Evolutionary conservation across 73 alveolate species (phyloP).

Genomic region (Chromera velia): DNA sequence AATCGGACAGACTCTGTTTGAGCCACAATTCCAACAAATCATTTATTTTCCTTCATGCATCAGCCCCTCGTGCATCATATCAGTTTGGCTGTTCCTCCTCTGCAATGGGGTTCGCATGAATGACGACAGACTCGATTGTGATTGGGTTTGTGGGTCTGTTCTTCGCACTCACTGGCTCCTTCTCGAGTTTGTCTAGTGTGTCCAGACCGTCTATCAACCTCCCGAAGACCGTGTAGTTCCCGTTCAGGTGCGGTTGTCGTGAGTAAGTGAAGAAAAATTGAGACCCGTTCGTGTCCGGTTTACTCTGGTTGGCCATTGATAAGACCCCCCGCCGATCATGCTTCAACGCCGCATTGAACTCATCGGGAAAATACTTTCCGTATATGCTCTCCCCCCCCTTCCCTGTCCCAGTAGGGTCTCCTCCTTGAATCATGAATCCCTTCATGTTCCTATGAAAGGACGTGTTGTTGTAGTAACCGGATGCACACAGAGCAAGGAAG

Average conservation of each 20-base stretch:
- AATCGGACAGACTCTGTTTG: no score
- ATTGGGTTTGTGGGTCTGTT: constrained; percentile 23
- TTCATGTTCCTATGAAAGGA: constrained; percentile 48
- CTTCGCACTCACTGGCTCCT: constrained; percentile 48
- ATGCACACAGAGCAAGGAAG: constrained; percentile 37
- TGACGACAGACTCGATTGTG: constrained; percentile 5
- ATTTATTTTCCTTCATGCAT: background rate
- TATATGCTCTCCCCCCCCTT: constrained; percentile 49
- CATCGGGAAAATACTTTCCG: constrained; percentile 29
- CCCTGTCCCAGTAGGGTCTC: constrained; percentile 50
- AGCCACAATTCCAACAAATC: background rate
- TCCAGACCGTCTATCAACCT: constrained; percentile 46
- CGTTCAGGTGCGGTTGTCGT: constrained; percentile 30
- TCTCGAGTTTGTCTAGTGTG: constrained; percentile 28
- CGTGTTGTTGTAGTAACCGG: constrained; percentile 19
- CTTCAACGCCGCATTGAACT: constrained; percentile 17
- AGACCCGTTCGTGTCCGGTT: constrained; percentile 12
- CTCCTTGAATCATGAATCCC: constrained; percentile 45
- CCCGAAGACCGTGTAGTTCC: constrained; percentile 47
- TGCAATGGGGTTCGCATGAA: constrained; percentile 52
- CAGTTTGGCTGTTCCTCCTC: constrained; percentile 17
- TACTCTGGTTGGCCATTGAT: constrained; percentile 43
- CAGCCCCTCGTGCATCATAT: no score
- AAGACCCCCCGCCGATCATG: constrained; percentile 50
- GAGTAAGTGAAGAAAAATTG: constrained; percentile 48